Base-by-base conservation (phyloP, 2,329 filamentous ascomycete genomes). In the Volutella citrinella region DNA sequence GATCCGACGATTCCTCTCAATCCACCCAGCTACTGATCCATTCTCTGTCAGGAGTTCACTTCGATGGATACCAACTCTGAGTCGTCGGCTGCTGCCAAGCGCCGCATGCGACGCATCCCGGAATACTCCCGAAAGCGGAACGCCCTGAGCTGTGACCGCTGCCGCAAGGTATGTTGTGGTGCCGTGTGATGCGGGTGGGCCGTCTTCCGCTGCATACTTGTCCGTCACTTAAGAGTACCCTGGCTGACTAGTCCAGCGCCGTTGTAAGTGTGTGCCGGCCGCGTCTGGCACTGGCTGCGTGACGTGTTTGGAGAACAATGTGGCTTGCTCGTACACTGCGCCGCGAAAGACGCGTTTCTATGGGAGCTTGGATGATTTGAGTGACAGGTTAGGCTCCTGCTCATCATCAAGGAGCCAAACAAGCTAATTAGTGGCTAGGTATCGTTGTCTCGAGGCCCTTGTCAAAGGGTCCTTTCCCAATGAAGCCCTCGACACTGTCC, bases 271-370 rank as follows among this genome's bases (percentile, higher is more conserved):
- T 30, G 53, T 63, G 5, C 52, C 52, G 5, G 46, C 49, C 15
- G 38, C 48, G 12, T 49, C 42, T 12, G 57, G 56, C 8, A 44
- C 49, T 20, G 53, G 49, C 19, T 64, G 61, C 35, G 42, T 57
- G 16, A 49, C 53, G 17, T 64, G 60, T 32, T 42, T 57, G 17
- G 53, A 57, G 32, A 58, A 61, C 23, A 49, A 54, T 20, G 43
- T 49, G n/a, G 40, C 49, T 12, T 64, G 59, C 39, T 52, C 54
- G 11, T 64, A 55, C 19, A 61, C 55, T 7, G 44, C 57, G 6
- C 60, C 57, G 3, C 50, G 59, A 7, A 63, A 60, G 44, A 60
- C 58, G n/a, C 48, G 45, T 7, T 61, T 64, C 42, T 64, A 63
- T 18, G 61, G 60, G 2, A 61, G 57, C 30, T 36, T 63, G 6